Evolutionary conservation across 345 rosid species (phyloP), one percentile per base, ranked within the genome.

Genomic region (Draba incana): DNA sequence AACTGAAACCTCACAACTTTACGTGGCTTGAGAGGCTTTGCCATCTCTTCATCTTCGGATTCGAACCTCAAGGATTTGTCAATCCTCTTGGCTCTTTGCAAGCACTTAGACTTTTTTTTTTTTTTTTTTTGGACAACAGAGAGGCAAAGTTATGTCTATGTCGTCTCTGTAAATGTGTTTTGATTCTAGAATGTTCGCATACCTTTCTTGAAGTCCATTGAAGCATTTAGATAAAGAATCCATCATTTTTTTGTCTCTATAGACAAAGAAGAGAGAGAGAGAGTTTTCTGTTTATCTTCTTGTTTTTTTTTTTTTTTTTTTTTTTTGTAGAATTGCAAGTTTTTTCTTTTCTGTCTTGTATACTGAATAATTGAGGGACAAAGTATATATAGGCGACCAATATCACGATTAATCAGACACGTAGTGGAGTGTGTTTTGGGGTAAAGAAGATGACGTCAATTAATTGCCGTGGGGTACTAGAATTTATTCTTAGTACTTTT

Each of bases 1-100:
- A 75, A 55, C 59, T 62, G 64, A 62, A 75, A 75, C 53, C 65
- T 75, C 54, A 75, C 78, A 16, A 75, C 78, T 37, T 71, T 79
- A 53, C 69, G 78, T 25, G 74, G 57, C 52, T 42, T 51, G 45
- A 2, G 20, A 57, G 70, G 75, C 61, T 75, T 55, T 57, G 59
- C 44, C 47, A 52, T 61, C 63, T 66, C 66, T 41, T 65, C 61
- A 5, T 81, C 85, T 71, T 79, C 75, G 24, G 51, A 37, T 14
- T 77, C 62, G 38, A 76, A 53, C 27, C 64, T 78, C 3, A 72
- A 14, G 11, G 72, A 23, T 27, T 10, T 43, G 58, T 62, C 69
- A 24, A 71, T 77, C 70, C 68, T 72, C 48, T 53, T 62, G 41
- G 75, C 77, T 66, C 70, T 71, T 28, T 71, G 30, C 46, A 71